Conservation (phyloP, 345 rosid species). For the Eucalyptus virginea region DNA sequence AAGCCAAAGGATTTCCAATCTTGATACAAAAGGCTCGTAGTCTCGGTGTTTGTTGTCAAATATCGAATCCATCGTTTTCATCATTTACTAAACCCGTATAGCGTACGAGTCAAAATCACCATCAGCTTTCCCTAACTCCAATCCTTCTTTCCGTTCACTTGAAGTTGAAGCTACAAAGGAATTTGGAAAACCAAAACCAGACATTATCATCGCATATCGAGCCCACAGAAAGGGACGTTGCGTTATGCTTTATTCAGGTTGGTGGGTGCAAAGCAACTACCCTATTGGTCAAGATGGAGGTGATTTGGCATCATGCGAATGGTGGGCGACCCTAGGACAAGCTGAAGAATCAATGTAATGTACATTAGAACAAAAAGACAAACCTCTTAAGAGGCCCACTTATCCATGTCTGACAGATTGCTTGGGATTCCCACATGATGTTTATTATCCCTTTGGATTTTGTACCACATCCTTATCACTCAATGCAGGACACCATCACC, state of each 20-base stretch:
- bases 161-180: not conserved
- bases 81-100: not conserved
- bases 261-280: not conserved
- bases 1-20: not conserved
- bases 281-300: not conserved
- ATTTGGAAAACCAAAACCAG: not conserved
- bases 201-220: not conserved
- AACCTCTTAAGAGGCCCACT: not conserved
- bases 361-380: not conserved
- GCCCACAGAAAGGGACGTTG: not conserved
- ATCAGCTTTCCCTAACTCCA: not conserved
- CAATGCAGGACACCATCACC: not conserved
- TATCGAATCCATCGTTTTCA: not conserved
- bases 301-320: not conserved
- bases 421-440: not conserved
- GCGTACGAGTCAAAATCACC: not conserved
- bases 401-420: not conserved
- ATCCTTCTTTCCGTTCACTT: not conserved
- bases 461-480: not conserved
- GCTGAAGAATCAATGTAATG: not conserved
- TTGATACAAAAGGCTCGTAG: not conserved
- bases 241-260: not conserved
- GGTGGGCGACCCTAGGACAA: not conserved
- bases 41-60: not conserved
- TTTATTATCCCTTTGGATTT: not conserved